Evolutionary conservation across 164 flowering plant species (phyloP).

Genomic region (Amborella trichopoda): DNA sequence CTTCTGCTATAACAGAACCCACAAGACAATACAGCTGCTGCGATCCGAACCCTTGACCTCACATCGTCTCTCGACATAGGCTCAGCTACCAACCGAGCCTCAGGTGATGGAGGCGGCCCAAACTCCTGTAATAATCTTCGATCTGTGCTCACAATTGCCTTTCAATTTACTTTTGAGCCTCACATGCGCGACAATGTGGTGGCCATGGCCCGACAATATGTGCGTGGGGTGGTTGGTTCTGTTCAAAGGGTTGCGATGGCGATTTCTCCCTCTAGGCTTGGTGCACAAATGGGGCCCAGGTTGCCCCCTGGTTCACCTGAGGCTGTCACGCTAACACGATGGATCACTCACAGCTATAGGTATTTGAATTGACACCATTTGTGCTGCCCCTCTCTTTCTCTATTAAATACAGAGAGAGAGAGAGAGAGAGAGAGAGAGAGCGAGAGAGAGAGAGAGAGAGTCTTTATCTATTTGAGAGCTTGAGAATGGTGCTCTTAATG

Average conservation of each 20-base stretch:
- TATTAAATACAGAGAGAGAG: no score
- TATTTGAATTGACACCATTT: no score
- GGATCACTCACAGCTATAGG: conserved; percentile 97
- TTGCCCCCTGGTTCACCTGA: conserved; percentile 74
- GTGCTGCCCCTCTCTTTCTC: no score
- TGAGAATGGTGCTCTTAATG: no score
- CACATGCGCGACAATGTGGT: conserved; percentile 68
- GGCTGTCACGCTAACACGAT: conserved; percentile 73
- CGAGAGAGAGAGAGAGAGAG: no score
- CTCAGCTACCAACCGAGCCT: conserved; percentile 28
- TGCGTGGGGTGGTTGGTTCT: conserved; percentile 79
- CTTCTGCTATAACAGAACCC: no score
- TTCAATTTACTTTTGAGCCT: conserved; percentile 87
- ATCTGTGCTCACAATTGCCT: conserved; percentile 84
- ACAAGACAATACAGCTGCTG: neutral
- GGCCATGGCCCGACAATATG: conserved; percentile 83
- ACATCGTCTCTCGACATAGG: conserved; percentile 93
- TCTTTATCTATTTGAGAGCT: no score
- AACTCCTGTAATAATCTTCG: conserved; percentile 21
- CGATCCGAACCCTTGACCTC: conserved; percentile 67
- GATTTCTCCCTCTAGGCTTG: conserved; percentile 62
- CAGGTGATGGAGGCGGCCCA: conserved; percentile 24
- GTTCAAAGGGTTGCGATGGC: conserved; percentile 91
- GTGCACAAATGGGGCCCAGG: conserved; percentile 43
- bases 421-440: no score